Evolutionary conservation across 2,329 filamentous ascomycete species (phyloP), one percentile per base, ranked within the genome.

Genomic region (Sordariomycetes sp.): DNA sequence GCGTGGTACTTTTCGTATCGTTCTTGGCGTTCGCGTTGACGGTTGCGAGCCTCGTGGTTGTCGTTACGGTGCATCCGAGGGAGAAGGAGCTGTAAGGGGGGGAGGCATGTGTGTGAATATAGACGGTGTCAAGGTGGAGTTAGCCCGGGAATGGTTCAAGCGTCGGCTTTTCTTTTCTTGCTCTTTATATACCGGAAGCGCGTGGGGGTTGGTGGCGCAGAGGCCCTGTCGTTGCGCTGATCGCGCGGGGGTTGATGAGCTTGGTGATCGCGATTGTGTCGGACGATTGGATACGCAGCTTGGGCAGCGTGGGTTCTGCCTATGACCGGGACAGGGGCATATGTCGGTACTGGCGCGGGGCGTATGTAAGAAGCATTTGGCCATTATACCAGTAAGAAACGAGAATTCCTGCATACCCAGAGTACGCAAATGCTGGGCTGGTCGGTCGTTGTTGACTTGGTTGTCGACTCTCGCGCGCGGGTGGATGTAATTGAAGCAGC

Each of bases 1-100:
- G 88, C 3, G 90, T 88, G 24, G 83, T 94, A 52, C 74, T 90
- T 53, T 64, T 91, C 43, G 81, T 93, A 35, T 81, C 85, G 10
- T 70, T 82, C 20, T 79, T 91, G 52, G 83, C 88, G 3, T 74
- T 84, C 66, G 76, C 78, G 3, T 75, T 87, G 60, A 87, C 87
- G 77, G 68, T 85, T 43, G 74, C 78, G 32, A 83, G 79, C 54
- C 68, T 87, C 61, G 74, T 83, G 16, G 78, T 87, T 3, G 80
- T 87, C 1, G 67, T 86, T 53, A 76, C 81, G 18, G 79, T 83
- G 56, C 78, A 81, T 34, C 72, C 72, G 22, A 59, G 53, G 18
- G 59, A 61, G 40, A 54, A 18, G 35, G 57, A 58, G 57, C 32
- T 57, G 46, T 57, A 56, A 32, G 28, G 28, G 32, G n/a, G 11